Conservation (phyloP, 2,329 filamentous ascomycete genomes). For the Phaeosphaeriaceae sp. region DNA sequence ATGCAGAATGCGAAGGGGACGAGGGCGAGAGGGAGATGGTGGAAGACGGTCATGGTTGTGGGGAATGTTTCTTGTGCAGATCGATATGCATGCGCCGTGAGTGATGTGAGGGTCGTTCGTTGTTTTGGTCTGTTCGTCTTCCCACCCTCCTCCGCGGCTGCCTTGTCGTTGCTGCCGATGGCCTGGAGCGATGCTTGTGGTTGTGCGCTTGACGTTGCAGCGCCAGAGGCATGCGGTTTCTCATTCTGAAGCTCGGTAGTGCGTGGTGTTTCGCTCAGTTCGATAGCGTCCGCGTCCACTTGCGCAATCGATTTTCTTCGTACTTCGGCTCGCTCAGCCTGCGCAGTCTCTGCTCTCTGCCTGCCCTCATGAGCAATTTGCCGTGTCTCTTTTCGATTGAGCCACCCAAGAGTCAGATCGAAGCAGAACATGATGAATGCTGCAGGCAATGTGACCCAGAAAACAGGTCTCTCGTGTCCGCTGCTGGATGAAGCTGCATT, state of each 20-base stretch:
- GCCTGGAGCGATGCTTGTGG: constrained; percentile 7
- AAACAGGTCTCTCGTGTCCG: constrained; percentile 63
- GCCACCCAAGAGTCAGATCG: constrained; percentile 71
- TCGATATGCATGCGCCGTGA: constrained; percentile 54
- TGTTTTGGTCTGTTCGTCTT: constrained; percentile 6
- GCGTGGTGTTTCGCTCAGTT: constrained; percentile 4
- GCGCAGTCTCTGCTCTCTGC: constrained; percentile 55
- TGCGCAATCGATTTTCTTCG: constrained; percentile 31
- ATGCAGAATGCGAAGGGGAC: constrained; percentile 76
- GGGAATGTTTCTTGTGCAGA: constrained; percentile 76
- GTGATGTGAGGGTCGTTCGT: constrained; percentile 61
- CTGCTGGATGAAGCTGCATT: constrained; percentile 66
- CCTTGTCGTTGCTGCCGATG: neutral
- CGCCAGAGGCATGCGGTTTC: constrained; percentile 10
- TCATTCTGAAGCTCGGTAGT: constrained; percentile 11
- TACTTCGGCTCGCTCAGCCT: constrained; percentile 41
- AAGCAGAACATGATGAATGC: constrained; percentile 73
- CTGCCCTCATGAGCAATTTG: constrained; percentile 66
- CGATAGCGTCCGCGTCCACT: constrained; percentile 12
- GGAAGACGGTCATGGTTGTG: constrained; percentile 68
- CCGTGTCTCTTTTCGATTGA: constrained; percentile 67
- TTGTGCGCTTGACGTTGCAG: constrained; percentile 6
- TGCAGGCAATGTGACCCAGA: constrained; percentile 72
- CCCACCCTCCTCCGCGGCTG: constrained; percentile 6
- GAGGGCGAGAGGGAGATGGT: constrained; percentile 71